Evolutionary conservation across 345 rosid genomes (phyloP).

Genomic region (Mercurialis annua): DNA sequence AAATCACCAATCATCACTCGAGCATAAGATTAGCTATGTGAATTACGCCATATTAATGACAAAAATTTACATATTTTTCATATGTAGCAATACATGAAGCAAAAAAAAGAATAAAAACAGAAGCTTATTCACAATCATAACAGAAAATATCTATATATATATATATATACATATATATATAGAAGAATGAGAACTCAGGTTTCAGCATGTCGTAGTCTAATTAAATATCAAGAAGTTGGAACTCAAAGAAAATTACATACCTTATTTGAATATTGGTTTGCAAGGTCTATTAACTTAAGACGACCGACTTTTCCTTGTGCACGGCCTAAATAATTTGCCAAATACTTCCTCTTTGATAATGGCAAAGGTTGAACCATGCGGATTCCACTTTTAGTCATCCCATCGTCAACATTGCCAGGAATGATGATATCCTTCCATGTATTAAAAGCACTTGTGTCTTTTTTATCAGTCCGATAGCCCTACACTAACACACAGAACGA

Average conservation of each 20-base stretch:
- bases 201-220: no score
- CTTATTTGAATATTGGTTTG: constrained; percentile 81
- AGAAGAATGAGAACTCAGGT: no score
- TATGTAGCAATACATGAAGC: not conserved
- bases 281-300: constrained; percentile 73
- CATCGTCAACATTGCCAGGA: constrained; percentile 93
- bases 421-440: constrained; percentile 98
- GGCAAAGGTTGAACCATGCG: constrained; percentile 71
- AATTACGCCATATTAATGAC: not conserved
- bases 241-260: constrained; percentile 27
- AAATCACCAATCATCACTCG: not conserved
- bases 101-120: not conserved
- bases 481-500: constrained; percentile 31
- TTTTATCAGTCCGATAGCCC: constrained; percentile 97
- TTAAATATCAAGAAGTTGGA: not conserved
- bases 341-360: constrained; percentile 63
- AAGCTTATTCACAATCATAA: no score
- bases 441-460: constrained; percentile 78
- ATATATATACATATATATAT: no score
- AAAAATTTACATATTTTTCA: not conserved
- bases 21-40: not conserved
- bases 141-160: no score
- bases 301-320: constrained; percentile 89
- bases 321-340: constrained; percentile 90
- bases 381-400: constrained; percentile 57